A percentile compares a stretch with the other conserved stretches of the same genome.
phyloP scores from a whole-genome alignment of 345 rosid species.

The Eucalyptus globulus region DNA sequence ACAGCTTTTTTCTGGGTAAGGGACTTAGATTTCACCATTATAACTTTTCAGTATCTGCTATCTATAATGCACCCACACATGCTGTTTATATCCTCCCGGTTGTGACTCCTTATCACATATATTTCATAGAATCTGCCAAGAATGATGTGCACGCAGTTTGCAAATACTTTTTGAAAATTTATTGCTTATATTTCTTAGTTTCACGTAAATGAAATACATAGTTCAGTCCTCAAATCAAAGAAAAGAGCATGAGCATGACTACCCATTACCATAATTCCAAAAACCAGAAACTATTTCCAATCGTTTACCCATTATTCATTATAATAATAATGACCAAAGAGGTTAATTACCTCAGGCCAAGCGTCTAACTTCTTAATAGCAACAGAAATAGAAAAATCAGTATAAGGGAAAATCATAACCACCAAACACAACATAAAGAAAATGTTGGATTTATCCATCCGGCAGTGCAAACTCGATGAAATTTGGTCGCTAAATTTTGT shows the following conservation, averaged over 20 bases:
- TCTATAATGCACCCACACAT: not conserved
- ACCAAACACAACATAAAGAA: not conserved
- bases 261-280: not conserved
- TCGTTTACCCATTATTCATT: not conserved
- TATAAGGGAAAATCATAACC: not conserved
- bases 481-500: not conserved
- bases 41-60: not conserved
- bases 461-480: not conserved
- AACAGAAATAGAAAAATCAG: not conserved
- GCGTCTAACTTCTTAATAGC: not conserved
- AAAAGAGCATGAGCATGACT: not conserved
- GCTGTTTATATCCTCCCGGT: not conserved
- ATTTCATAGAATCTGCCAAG: not conserved
- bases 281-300: not conserved
- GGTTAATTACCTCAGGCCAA: not conserved
- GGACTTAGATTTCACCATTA: not conserved
- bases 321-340: not conserved
- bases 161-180: not conserved
- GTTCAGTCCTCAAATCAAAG: not conserved
- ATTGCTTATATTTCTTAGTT: not conserved
- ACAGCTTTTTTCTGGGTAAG: not conserved
- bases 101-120: not conserved
- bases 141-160: not conserved
- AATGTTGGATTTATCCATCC: not conserved
- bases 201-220: not conserved